Evolutionary conservation across 2,329 filamentous ascomycete genomes (phyloP).

Genomic region (Paecilomyces sp.): DNA sequence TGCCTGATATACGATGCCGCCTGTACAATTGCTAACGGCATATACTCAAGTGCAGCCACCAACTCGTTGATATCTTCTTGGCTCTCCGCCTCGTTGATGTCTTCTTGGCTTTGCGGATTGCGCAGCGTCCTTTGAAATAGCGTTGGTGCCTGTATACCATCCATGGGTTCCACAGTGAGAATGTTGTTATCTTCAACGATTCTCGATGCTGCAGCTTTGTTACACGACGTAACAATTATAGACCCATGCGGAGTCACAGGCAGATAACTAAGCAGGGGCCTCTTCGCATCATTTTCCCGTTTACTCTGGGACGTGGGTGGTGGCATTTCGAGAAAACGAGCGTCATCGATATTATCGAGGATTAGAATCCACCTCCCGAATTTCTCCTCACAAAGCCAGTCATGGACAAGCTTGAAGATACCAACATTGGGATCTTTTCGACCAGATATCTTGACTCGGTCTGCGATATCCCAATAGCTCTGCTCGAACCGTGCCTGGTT

Average conservation of each 20-base stretch:
- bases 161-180: slow-evolving; percentile 9
- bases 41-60: slow-evolving; percentile 14
- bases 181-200: slow-evolving; percentile 1
- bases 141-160: slow-evolving; percentile 10
- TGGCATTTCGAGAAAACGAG: not conserved
- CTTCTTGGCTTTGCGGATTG: slow-evolving; percentile 1
- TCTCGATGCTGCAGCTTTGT: not conserved
- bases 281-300: not conserved
- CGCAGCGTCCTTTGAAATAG: slow-evolving; percentile 20
- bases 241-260: not conserved
- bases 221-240: not conserved
- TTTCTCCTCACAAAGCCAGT: slow-evolving; percentile 11
- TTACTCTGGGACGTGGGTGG: not conserved
- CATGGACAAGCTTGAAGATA: slow-evolving; percentile 20
- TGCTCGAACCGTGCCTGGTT: slow-evolving; percentile 27
- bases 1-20: slow-evolving; percentile 20
- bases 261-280: not conserved
- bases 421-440: slow-evolving; percentile 22
- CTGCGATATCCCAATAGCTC: slow-evolving; percentile 27
- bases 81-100: slow-evolving; percentile 1
- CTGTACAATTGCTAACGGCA: slow-evolving; percentile 24
- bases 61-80: slow-evolving; percentile 8
- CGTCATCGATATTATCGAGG: not conserved
- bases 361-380: not conserved
- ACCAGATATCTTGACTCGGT: slow-evolving; percentile 19